Conservation (phyloP, 176 grass and related monocot genomes). For the Alloteropsis semialata region DNA sequence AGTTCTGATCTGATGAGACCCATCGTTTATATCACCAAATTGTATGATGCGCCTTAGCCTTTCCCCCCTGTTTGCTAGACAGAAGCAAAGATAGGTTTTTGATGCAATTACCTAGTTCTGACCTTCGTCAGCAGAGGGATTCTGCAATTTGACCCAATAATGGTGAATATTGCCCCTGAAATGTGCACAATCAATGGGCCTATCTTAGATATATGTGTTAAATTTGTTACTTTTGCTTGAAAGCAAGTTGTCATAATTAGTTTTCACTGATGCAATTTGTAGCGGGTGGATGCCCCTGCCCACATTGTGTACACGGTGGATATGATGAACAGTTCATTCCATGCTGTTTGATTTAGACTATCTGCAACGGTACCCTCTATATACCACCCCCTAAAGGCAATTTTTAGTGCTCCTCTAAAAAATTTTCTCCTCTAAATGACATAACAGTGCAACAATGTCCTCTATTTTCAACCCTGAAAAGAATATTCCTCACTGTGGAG, state of each 20-base stretch:
- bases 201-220: not conserved
- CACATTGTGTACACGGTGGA: not conserved
- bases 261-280: not conserved
- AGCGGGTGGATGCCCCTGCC: no score
- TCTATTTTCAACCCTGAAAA: no score
- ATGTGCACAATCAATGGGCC: not conserved
- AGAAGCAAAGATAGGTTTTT: not conserved
- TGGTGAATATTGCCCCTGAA: not conserved
- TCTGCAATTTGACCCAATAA: not conserved
- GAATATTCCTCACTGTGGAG: no score
- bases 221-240: constrained; percentile 9
- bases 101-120: not conserved
- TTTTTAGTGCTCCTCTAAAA: no score
- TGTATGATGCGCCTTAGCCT: no score
- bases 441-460: no score
- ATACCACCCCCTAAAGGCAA: no score
- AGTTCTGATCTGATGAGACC: no score
- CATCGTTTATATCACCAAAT: no score
- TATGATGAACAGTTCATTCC: not conserved
- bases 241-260: not conserved
- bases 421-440: no score
- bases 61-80: not conserved
- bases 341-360: no score
- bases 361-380: no score
- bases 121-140: not conserved